A percentile compares a stretch with the other conserved stretches of the same genome.
phyloP scores from a whole-genome alignment of 805 yeast genomes.

The Ogataea trehaloabstinens region DNA sequence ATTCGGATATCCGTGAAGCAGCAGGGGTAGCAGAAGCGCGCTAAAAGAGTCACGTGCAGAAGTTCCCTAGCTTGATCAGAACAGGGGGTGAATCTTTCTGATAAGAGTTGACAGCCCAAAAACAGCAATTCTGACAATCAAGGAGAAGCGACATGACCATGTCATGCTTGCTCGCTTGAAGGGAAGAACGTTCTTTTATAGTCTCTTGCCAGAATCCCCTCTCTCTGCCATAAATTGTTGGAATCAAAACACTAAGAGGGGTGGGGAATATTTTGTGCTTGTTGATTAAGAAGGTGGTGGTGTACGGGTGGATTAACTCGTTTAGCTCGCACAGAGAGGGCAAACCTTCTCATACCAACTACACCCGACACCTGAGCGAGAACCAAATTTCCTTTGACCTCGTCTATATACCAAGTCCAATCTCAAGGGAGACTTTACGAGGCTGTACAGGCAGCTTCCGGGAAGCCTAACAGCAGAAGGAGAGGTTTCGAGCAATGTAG shows the following conservation, averaged over 20 bases:
- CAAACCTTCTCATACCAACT: no score
- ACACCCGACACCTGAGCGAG: no score
- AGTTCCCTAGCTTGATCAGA: not conserved
- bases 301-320: constrained; percentile 1
- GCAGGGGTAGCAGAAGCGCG: no score
- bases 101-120: not conserved
- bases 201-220: constrained; percentile 11
- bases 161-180: constrained; percentile 2
- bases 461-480: no score
- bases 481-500: no score
- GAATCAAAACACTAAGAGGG: constrained; percentile 21
- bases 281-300: not conserved
- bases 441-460: no score
- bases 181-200: constrained; percentile 7
- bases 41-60: no score
- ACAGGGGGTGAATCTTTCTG: constrained; percentile 1
- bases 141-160: constrained; percentile 3
- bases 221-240: constrained; percentile 13
- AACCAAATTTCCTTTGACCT: no score
- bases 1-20: no score
- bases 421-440: no score
- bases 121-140: not conserved
- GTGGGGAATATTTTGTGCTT: constrained; percentile 5
- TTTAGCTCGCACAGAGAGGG: no score
- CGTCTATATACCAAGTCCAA: no score